Conservation (phyloP, 1,139 yeast species). For the Saccharomycopsis hybrid region DNA sequence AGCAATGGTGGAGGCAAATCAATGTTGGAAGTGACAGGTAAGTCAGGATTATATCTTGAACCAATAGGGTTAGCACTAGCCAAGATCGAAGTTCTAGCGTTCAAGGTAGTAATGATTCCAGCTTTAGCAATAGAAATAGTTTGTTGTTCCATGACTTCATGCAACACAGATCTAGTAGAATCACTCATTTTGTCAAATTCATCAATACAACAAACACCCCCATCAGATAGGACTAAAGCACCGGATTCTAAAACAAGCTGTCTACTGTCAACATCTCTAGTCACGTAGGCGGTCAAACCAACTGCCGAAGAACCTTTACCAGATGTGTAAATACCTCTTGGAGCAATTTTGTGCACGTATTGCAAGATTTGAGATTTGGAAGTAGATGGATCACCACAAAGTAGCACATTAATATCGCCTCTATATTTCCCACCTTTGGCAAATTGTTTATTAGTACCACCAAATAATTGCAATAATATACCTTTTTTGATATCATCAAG, state of each 20-base stretch:
- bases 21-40: slow-evolving; percentile 91
- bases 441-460: slow-evolving; percentile 89
- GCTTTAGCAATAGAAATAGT: slow-evolving; percentile 97
- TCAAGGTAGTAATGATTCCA: slow-evolving; percentile 92
- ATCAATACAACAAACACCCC: slow-evolving; percentile 98
- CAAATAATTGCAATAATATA: slow-evolving; percentile 81
- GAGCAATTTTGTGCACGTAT: slow-evolving; percentile 95
- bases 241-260: slow-evolving; percentile 94
- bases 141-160: slow-evolving; percentile 99
- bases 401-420: slow-evolving; percentile 85
- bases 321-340: slow-evolving; percentile 94
- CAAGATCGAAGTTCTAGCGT: slow-evolving; percentile 90
- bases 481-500: slow-evolving; percentile 97
- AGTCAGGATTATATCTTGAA: slow-evolving; percentile 84
- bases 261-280: slow-evolving; percentile 88
- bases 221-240: slow-evolving; percentile 93
- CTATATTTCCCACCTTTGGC: slow-evolving; percentile 89
- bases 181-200: slow-evolving; percentile 98
- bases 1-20: slow-evolving; percentile 94
- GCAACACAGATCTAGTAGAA: slow-evolving; percentile 87
- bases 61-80: slow-evolving; percentile 99
- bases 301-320: slow-evolving; percentile 99
- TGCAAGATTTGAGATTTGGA: slow-evolving; percentile 90
- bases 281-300: slow-evolving; percentile 94
- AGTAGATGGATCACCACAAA: slow-evolving; percentile 98